A percentile compares a stretch with the other conserved stretches of the same genome.
phyloP scores from a whole-genome alignment of 306 rosid genomes.

The Cucurbita argyrosperma region DNA sequence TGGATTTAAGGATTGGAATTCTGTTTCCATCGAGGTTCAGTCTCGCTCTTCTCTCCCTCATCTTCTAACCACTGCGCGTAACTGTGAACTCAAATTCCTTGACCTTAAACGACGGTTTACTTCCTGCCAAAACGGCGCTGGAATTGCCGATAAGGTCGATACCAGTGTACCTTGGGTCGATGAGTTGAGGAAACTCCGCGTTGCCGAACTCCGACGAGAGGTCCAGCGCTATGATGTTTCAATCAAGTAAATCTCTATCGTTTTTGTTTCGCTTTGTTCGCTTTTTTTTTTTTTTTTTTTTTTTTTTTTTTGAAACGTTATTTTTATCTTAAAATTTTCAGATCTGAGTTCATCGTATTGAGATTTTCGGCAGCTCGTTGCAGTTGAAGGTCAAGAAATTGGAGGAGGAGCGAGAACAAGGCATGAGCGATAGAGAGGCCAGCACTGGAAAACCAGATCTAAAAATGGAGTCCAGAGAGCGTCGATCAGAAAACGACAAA shows the following conservation, averaged over 20 bases:
- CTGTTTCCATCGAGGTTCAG: slow-evolving; percentile 55
- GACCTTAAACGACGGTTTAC: slow-evolving; percentile 57
- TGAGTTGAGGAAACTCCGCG: slow-evolving; percentile 49
- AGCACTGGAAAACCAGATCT: slow-evolving; percentile 49
- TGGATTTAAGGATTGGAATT: slow-evolving; percentile 56
- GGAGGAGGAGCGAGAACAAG: slow-evolving; percentile 37
- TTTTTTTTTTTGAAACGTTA: not conserved
- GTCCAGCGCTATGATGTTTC: slow-evolving; percentile 51
- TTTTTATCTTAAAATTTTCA: slow-evolving; percentile 19
- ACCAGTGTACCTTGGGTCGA: slow-evolving; percentile 47
- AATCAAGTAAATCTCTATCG: slow-evolving; percentile 32
- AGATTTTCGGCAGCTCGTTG: slow-evolving; percentile 32
- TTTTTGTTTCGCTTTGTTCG: not conserved
- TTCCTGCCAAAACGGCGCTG: slow-evolving; percentile 9
- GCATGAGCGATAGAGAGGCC: slow-evolving; percentile 17
- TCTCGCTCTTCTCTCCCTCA: slow-evolving; percentile 36
- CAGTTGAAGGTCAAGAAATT: slow-evolving; percentile 55
- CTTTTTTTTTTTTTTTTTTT: not conserved
- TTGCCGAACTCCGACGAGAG: slow-evolving; percentile 58
- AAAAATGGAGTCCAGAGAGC: slow-evolving; percentile 22
- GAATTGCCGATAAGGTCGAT: slow-evolving; percentile 15
- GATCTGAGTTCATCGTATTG: slow-evolving; percentile 12
- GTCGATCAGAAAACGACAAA: slow-evolving; percentile 34
- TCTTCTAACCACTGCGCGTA: slow-evolving; percentile 36
- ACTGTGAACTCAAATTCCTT: slow-evolving; percentile 44